Evolutionary conservation across 1,284 basidiomycete genomes (phyloP), one percentile per base, ranked within the genome.

Genomic region (Ceratobasidium sp.): DNA sequence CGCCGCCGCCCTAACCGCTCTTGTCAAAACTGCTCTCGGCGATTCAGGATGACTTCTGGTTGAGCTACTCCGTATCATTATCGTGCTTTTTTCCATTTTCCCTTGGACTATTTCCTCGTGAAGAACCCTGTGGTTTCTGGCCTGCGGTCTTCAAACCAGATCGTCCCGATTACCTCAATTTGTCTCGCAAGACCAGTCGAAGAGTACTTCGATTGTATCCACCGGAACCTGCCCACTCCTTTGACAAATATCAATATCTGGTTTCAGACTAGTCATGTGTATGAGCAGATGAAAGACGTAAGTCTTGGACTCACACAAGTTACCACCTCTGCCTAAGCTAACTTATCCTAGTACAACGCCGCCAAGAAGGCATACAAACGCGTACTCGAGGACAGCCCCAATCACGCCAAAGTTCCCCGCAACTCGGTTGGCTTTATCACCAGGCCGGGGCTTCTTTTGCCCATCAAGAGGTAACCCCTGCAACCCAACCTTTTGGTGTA

Each of bases 251-350:
- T 97, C 81, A 97, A 99, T 83, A 99, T 99, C 81, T 99, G 97
- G 96, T 99, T 99, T 91, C 98, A 99, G 87, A 98, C 99, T 80
- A 97, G 98, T 1, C 98, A 99, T 84, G 97, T 99, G 23, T 97
- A 97, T 83, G 98, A 99, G 86, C 96, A 97, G 84, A 95, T 97
- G 85, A 94, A 96, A 85, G 96, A 98, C 84, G 95, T 96, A 84
- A 87, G 93, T 89, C 39, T 23, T n/a, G n/a, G n/a, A n/a, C n/a
- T n/a, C n/a, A 33, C 53, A 23, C 44, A 39, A 9, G 18, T 60
- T 28, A 46, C 46, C 40, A 49, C 61, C 28, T 13, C 33, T 7
- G 33, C n/a, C 18, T 9, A n/a, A 20, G 39, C 73, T 66, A 55
- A 75, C 63, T 39, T 26, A 51, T 33, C 23, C 58, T 60, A 98